Percentiles rank a stretch among this genome's conserved stretches.
Conservation (phyloP, 257 asterid genomes). For the Salvia hispanica region DNA sequence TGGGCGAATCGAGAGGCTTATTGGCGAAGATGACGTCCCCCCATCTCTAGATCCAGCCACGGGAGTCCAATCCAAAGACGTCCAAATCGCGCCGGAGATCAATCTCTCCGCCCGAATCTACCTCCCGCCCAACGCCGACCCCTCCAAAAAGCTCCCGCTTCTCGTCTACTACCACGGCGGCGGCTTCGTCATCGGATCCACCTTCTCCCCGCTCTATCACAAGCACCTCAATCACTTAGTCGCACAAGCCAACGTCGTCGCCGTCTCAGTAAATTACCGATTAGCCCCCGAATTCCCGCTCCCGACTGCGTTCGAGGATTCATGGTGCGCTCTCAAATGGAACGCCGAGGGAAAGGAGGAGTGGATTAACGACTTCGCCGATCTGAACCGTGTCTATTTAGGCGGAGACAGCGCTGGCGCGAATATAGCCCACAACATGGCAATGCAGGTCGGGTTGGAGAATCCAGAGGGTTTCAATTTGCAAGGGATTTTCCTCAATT, state of each 20-base stretch:
- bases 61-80: conserved; percentile 51
- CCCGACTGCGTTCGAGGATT: conserved; percentile 61
- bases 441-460: conserved; percentile 39
- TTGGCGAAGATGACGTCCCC: conserved; percentile 21
- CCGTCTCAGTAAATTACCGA: too few species aligned
- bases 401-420: conserved; percentile 46
- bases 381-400: conserved; percentile 37
- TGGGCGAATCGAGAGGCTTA: conserved; percentile 44
- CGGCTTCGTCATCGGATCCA: too few species aligned
- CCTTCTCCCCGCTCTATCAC: too few species aligned
- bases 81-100: conserved; percentile 38
- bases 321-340: conserved; percentile 46
- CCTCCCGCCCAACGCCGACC: too few species aligned
- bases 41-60: conserved; percentile 41
- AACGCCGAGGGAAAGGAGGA: neutral
- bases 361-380: conserved; percentile 45
- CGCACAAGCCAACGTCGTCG: too few species aligned
- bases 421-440: conserved; percentile 33
- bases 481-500: neutral
- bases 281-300: too few species aligned
- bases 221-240: too few species aligned
- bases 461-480: neutral
- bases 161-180: too few species aligned
- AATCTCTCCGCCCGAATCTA: conserved; percentile 32
- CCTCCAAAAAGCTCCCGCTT: too few species aligned